phyloP scores from a whole-genome alignment of 495 filamentous ascomycete genomes.

The Lasiosphaeria miniovina region DNA sequence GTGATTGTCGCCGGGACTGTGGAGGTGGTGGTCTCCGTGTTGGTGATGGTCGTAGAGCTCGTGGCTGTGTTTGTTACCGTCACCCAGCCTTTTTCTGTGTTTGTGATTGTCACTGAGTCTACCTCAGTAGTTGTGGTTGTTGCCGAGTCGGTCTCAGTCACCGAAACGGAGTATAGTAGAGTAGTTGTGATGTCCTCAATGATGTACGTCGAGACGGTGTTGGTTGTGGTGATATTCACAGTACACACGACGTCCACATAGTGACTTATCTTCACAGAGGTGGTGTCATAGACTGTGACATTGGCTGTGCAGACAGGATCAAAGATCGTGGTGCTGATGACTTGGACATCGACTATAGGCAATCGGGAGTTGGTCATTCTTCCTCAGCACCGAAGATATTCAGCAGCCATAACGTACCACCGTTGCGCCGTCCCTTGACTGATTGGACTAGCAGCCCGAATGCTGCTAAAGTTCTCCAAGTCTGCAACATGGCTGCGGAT shows the following conservation, averaged over 20 bases:
- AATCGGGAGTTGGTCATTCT: too few relatives aligned
- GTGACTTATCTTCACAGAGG: background rate
- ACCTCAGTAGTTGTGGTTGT: slow-evolving; percentile 10
- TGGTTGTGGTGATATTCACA: slow-evolving; percentile 8
- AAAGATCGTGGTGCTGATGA: background rate
- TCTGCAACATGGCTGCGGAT: too few relatives aligned
- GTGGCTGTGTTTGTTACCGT: slow-evolving; percentile 11
- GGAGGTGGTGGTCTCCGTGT: slow-evolving; percentile 12
- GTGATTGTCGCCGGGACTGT: slow-evolving; percentile 16
- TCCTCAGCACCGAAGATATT: too few relatives aligned
- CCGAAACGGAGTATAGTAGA: slow-evolving; percentile 1
- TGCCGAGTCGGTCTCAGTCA: slow-evolving; percentile 10
- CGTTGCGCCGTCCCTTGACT: too few relatives aligned
- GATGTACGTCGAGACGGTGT: background rate
- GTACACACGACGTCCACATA: background rate
- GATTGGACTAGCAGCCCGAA: too few relatives aligned
- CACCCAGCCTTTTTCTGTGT: slow-evolving; percentile 12
- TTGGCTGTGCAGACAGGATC: slow-evolving; percentile 10
- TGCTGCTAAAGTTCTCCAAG: too few relatives aligned
- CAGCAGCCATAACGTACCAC: too few relatives aligned
- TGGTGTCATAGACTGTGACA: slow-evolving; percentile 9
- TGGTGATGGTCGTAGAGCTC: slow-evolving; percentile 10
- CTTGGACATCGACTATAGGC: too few relatives aligned
- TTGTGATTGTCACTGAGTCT: slow-evolving; percentile 8
- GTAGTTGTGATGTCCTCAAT: slow-evolving; percentile 13